Percentiles rank a stretch among this genome's conserved stretches.
Evolutionary conservation across 2,329 filamentous ascomycete species (phyloP).

Genomic region (Neofusicoccum cordaticola): DNA sequence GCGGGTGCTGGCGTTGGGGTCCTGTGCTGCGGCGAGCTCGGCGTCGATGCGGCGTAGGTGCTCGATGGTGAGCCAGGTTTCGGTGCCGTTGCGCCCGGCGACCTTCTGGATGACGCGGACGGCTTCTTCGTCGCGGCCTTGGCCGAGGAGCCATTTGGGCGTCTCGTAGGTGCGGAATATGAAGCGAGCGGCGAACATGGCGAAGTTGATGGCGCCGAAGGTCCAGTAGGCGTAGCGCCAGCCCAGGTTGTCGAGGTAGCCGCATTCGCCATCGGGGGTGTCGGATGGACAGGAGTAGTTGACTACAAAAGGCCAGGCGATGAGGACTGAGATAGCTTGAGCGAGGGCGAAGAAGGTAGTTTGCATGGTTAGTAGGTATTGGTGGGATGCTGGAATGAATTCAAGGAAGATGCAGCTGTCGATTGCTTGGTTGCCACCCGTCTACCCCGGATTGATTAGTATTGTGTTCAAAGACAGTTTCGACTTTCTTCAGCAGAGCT

Average conservation of each 20-base stretch:
- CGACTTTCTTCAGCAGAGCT: no score
- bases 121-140: slow-evolving; percentile 52
- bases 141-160: slow-evolving; percentile 57
- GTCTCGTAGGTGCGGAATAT: slow-evolving; percentile 57
- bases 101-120: slow-evolving; percentile 46
- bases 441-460: neutral
- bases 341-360: neutral
- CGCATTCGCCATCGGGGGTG: slow-evolving; percentile 17
- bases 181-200: slow-evolving; percentile 52
- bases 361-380: slow-evolving; percentile 1
- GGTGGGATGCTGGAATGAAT: neutral
- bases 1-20: neutral
- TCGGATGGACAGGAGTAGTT: slow-evolving; percentile 16
- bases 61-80: slow-evolving; percentile 33
- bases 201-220: slow-evolving; percentile 38
- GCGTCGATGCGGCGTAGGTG: slow-evolving; percentile 35
- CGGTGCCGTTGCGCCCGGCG: slow-evolving; percentile 40
- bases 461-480: neutral
- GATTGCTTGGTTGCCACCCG: neutral
- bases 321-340: neutral
- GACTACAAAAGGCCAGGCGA: neutral
- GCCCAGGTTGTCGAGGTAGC: slow-evolving; percentile 35
- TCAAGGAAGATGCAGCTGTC: neutral
- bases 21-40: slow-evolving; percentile 23
- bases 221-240: slow-evolving; percentile 46